These are phyloP conservation scores for Starmerella sp. DNA, from an alignment of 805 yeast genomes.

Conservation along the genomic window DNA sequence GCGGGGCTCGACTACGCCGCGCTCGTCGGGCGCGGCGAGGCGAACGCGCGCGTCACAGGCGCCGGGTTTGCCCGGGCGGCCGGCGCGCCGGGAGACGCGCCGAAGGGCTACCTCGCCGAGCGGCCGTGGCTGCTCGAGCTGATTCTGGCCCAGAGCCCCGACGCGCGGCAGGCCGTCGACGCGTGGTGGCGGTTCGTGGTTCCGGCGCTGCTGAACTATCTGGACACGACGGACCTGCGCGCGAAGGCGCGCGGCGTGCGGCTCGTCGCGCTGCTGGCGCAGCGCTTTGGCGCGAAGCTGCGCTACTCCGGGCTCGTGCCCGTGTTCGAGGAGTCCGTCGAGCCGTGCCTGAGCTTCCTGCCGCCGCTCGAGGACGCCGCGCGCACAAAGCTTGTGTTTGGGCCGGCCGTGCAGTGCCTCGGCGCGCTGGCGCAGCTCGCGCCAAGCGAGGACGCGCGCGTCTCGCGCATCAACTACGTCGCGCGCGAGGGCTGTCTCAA, in stretches of 20 bases:
- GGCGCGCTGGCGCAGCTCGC: constrained; percentile 31
- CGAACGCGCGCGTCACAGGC: background rate
- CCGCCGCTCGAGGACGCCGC: constrained; percentile 26
- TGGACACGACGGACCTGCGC: constrained; percentile 25
- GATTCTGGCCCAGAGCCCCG: background rate
- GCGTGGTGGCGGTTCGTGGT: constrained; percentile 26
- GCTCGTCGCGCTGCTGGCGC: constrained; percentile 12
- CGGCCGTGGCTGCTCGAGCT: constrained; percentile 18
- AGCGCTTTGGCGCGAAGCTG: constrained; percentile 9
- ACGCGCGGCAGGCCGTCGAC: background rate
- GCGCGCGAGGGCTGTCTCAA: constrained; percentile 25
- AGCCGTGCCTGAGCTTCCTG: constrained; percentile 25
- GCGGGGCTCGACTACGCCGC: background rate
- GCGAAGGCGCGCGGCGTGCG: constrained; percentile 23
- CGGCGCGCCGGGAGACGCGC: background rate
- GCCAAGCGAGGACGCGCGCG: background rate
- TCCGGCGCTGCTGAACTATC: constrained; percentile 25
- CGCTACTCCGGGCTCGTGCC: constrained; percentile 23
- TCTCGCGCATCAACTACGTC: constrained; percentile 16
- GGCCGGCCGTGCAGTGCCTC: constrained; percentile 36
- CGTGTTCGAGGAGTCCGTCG: constrained; percentile 25
- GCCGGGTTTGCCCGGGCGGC: constrained; percentile 7
- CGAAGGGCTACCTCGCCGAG: background rate
- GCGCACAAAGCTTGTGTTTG: constrained; percentile 16
- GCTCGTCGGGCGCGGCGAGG: background rate